Evolutionary conservation across 306 rosid genomes (phyloP).

Genomic region (Glycine soja): DNA sequence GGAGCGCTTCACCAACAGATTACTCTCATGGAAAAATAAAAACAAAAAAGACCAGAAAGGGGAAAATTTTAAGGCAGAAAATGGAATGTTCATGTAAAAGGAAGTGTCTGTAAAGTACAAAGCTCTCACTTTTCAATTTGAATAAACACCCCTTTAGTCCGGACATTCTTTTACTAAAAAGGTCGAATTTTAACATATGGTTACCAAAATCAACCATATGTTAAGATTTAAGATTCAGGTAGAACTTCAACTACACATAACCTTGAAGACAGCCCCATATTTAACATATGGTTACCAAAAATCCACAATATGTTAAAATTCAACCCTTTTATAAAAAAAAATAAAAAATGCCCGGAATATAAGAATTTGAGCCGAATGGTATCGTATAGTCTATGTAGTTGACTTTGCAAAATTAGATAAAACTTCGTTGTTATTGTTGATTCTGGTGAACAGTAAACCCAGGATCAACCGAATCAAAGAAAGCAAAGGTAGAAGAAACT

Average conservation of each 20-base stretch:
- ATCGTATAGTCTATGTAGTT: too few species aligned
- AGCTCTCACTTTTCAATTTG: neutral
- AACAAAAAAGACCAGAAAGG: neutral
- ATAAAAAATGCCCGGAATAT: too few species aligned
- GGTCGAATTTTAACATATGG: neutral
- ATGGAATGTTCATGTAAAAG: conserved; percentile 39
- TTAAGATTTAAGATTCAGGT: neutral
- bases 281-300: too few species aligned
- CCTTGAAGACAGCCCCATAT: too few species aligned
- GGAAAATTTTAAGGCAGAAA: neutral
- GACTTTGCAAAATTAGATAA: too few species aligned
- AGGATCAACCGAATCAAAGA: conserved; percentile 13
- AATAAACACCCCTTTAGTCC: conserved; percentile 41
- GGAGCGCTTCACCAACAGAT: neutral
- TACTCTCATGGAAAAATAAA: neutral
- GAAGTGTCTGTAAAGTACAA: conserved; percentile 17
- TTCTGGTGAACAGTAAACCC: conserved; percentile 13
- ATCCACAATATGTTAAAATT: too few species aligned
- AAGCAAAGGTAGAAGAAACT: neutral
- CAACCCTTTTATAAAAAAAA: too few species aligned
- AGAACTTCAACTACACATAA: too few species aligned
- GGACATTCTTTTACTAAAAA: conserved; percentile 31
- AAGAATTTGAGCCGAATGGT: too few species aligned
- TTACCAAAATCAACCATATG: neutral
- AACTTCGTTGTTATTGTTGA: neutral